Percentiles rank a stretch among this genome's conserved stretches.
Evolutionary conservation across 345 rosid genomes (phyloP).

Genomic region (Brassica carinata): DNA sequence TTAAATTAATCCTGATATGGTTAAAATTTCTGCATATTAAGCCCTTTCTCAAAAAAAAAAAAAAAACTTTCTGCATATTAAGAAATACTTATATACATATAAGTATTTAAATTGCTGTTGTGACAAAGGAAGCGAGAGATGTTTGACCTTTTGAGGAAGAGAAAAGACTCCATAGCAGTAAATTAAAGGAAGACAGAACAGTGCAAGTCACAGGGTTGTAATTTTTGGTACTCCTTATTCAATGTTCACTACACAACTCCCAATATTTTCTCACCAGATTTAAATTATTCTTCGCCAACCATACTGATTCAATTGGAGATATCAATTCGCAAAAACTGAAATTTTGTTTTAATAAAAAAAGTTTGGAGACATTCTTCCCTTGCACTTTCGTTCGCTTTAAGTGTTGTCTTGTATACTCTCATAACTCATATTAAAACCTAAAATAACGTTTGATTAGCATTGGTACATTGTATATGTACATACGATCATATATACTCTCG

Average conservation of each 20-base stretch:
- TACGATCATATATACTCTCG: constrained; percentile 2
- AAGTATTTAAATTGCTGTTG: not conserved
- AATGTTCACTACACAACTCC: constrained; percentile 41
- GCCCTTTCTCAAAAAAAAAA: too few relatives aligned
- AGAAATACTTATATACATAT: not conserved
- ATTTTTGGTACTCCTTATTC: constrained; percentile 27
- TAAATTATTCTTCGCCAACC: constrained; percentile 27
- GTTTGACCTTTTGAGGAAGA: constrained; percentile 40
- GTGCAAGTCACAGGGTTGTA: constrained; percentile 22
- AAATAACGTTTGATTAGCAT: not conserved
- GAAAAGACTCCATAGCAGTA: constrained; percentile 37
- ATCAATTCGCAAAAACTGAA: constrained; percentile 1
- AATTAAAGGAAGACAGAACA: constrained; percentile 36
- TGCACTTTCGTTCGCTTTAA: constrained; percentile 1
- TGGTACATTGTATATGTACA: not conserved
- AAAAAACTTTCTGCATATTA: too few relatives aligned
- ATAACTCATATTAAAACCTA: constrained; percentile 1
- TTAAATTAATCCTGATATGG: constrained; percentile 1
- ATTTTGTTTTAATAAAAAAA: not conserved
- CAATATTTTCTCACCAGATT: constrained; percentile 24
- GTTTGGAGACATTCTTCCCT: constrained; percentile 13
- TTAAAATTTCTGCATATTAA: not conserved
- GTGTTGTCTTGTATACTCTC: not conserved
- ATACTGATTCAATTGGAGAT: constrained; percentile 19
- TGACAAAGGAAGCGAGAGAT: constrained; percentile 31